A percentile compares a stretch with the other conserved stretches of the same genome.
Conservation (phyloP, 768 basidiomycete genomes). For the Suillus hirtellus region DNA sequence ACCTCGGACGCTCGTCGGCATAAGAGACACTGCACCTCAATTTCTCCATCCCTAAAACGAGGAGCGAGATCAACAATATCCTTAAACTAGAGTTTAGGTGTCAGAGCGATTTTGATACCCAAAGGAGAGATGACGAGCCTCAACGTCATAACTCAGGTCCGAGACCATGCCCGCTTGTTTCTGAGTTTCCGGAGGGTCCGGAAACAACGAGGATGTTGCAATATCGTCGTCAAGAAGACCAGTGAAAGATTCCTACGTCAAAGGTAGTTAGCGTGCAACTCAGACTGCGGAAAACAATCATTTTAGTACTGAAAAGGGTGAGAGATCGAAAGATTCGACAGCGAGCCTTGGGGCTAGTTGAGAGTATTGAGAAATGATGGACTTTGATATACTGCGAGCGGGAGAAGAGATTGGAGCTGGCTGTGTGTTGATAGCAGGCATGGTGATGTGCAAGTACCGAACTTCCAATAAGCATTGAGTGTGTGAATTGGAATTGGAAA, state of each 20-base stretch:
- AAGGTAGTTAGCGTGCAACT: not conserved
- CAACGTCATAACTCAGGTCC: constrained; percentile 43
- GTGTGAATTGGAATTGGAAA: not conserved
- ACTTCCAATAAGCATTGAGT: not conserved
- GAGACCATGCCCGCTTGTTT: not conserved
- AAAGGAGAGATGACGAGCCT: constrained; percentile 29
- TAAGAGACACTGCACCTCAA: constrained; percentile 41
- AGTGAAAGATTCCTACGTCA: constrained; percentile 33
- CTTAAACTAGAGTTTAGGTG: constrained; percentile 26
- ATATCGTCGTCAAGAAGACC: constrained; percentile 31
- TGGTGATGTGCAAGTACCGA: not conserved
- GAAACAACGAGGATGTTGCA: constrained; percentile 9
- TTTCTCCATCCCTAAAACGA: constrained; percentile 49
- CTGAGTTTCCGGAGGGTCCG: constrained; percentile 5
- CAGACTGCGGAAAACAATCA: not conserved
- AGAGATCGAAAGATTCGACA: constrained; percentile 20
- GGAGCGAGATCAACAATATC: constrained; percentile 37
- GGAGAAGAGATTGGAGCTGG: constrained; percentile 3
- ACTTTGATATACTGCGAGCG: not conserved
- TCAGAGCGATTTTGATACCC: not conserved
- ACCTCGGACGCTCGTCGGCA: constrained; percentile 2
- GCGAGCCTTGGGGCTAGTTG: constrained; percentile 9
- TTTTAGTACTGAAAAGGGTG: constrained; percentile 28
- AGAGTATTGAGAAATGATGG: not conserved
- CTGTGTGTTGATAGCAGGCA: not conserved